Conservation (phyloP, 78 protist species). For the Bodo saltans region DNA sequence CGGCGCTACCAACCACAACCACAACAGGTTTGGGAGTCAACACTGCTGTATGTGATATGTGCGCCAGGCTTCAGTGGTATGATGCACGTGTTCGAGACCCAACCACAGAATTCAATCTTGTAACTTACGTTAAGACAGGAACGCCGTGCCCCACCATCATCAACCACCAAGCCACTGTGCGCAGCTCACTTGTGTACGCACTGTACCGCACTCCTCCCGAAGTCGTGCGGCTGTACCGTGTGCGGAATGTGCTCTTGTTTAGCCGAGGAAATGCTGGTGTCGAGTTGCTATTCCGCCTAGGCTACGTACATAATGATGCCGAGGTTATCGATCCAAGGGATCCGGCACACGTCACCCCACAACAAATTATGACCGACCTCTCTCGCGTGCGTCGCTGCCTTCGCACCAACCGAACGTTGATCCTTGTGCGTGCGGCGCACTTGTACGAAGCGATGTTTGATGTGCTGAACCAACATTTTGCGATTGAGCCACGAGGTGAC, state of each 20-base stretch:
- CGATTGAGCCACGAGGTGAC: slow-evolving; percentile 16
- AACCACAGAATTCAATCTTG: too few relatives aligned
- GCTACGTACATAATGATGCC: too few relatives aligned
- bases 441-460: slow-evolving; percentile 38
- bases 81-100: too few relatives aligned
- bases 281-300: slow-evolving; percentile 29
- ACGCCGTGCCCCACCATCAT: too few relatives aligned
- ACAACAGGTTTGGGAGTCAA: too few relatives aligned
- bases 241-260: slow-evolving; percentile 28
- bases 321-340: too few relatives aligned
- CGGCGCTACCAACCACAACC: too few relatives aligned
- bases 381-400: slow-evolving; percentile 29
- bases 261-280: slow-evolving; percentile 31
- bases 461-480: slow-evolving; percentile 32
- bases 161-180: neutral
- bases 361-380: too few relatives aligned
- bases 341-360: too few relatives aligned
- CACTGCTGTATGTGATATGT: too few relatives aligned
- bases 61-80: too few relatives aligned
- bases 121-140: too few relatives aligned
- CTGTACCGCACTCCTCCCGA: neutral
- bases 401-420: slow-evolving; percentile 11
- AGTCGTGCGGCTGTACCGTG: neutral
- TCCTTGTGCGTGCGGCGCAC: slow-evolving; percentile 33
- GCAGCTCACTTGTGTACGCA: neutral